Base-by-base conservation (phyloP, 495 filamentous ascomycete species). In the Xylaria palmicola region DNA sequence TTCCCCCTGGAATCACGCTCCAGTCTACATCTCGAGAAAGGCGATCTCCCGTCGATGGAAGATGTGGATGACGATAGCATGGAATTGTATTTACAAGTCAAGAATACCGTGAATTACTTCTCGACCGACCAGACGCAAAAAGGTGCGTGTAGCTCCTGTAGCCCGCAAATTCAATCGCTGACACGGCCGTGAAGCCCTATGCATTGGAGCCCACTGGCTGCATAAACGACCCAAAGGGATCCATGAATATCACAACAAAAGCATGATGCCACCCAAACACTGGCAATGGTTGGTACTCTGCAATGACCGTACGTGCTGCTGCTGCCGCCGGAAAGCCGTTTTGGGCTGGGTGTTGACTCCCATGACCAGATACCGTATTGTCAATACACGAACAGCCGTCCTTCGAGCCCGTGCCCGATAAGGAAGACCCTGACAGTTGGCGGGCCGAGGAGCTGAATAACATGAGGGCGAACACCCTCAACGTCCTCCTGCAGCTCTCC, bases 261-360 rank as follows among this genome's bases (percentile, higher is more conserved):
- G 65, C 43, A 69, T 74, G 52, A 65, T 73, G 58, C 69, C 68
- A 12, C 66, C 70, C 9, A 71, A 71, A 20, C 69, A 70, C 29
- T 96, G 90, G 89, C 86, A 85, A 30, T 95, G 91, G 91, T 71
- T 94, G 9, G 74, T 91, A n/a, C 68, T 93, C n/a, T 92, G 87
- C 67, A 82, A 89, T 70, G 90, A 94, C 71, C 86, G 87, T 88
- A 78, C 10, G 77, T n/a, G n/a, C 62, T n/a, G 22, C 37, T 13
- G 44, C 8, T 29, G 3, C 9, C 39, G 26, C 19, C 12, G 12
- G 15, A 13, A 17, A 34, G 41, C 20, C 7, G 13, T 37, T 40
- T 34, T n/a, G n/a, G 12, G 12, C n/a, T 52, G 13, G 27, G 36
- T 43, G 44, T 4, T 66, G 48, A 73, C 54, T n/a, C 1, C 50